Conservation (phyloP, 257 asterid genomes). For the Leptodermis oblonga region DNA sequence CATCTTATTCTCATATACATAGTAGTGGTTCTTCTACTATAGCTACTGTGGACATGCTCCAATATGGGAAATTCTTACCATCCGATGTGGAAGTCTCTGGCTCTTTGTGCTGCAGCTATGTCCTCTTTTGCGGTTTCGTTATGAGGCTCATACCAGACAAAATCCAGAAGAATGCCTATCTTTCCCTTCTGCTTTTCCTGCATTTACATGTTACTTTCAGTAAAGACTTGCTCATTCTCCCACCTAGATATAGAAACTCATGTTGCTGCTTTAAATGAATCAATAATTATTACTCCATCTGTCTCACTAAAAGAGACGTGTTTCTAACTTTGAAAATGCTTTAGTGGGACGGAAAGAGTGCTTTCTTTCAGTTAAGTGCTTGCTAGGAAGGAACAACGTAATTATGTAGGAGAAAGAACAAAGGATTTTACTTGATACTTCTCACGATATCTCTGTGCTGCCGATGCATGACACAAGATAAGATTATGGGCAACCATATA, state of each 20-base stretch:
- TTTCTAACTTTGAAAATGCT: too few species aligned
- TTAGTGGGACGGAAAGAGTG: too few species aligned
- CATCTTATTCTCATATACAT: not conserved
- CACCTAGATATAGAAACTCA: not conserved
- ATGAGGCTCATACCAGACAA: constrained; percentile 82
- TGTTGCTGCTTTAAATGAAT: not conserved
- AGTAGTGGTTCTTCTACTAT: too few species aligned
- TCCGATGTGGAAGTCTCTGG: constrained; percentile 86
- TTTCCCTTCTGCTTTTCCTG: constrained; percentile 73
- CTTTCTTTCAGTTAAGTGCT: not conserved
- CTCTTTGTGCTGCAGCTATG: constrained; percentile 78
- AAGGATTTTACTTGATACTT: constrained; percentile 53
- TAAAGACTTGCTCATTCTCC: not conserved
- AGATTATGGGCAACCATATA: constrained; percentile 82
- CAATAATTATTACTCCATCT: too few species aligned
- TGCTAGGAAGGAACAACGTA: not conserved
- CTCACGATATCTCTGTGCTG: constrained; percentile 62
- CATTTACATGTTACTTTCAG: constrained; percentile 1
- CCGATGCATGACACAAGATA: constrained; percentile 66
- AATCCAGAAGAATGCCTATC: constrained; percentile 82
- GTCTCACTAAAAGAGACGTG: too few species aligned
- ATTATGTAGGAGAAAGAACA: not conserved
- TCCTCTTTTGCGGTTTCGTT: constrained; percentile 55
- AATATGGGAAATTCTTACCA: constrained; percentile 41
- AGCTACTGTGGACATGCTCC: too few species aligned